Percentiles rank a stretch among this genome's conserved stretches.
Conservation (phyloP, 805 yeast genomes). For the Nakazawaea ambrosiae region DNA sequence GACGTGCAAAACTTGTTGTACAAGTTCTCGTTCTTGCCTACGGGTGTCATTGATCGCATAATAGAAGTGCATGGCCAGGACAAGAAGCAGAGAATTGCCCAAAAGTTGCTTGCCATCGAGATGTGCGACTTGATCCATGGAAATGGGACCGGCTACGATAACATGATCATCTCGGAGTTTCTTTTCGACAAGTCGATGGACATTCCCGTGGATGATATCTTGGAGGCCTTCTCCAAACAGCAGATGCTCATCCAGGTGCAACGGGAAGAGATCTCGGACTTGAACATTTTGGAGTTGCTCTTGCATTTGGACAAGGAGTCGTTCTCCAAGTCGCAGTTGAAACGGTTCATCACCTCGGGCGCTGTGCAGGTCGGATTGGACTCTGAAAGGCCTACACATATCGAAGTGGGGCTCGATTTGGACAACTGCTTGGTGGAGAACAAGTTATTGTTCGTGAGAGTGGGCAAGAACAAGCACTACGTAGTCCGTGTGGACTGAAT, state of each 20-base stretch:
- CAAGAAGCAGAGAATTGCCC: conserved; percentile 68
- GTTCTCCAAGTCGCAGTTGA: conserved; percentile 27
- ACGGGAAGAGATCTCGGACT: conserved; percentile 21
- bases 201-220: conserved; percentile 42
- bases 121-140: conserved; percentile 89
- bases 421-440: conserved; percentile 49
- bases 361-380: conserved; percentile 67
- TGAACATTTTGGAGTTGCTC: conserved; percentile 46
- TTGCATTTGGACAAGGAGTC: conserved; percentile 40
- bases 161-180: conserved; percentile 59
- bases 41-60: conserved; percentile 46
- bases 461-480: conserved; percentile 67
- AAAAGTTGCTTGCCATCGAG: conserved; percentile 71
- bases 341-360: conserved; percentile 56
- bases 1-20: conserved; percentile 64
- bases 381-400: conserved; percentile 41
- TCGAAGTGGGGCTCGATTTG: conserved; percentile 42
- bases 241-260: conserved; percentile 38
- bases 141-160: conserved; percentile 59
- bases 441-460: conserved; percentile 54
- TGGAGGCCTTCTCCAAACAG: conserved; percentile 52
- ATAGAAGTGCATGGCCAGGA: conserved; percentile 44
- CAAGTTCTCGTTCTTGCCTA: conserved; percentile 74
- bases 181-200: conserved; percentile 33
- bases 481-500: conserved; percentile 33